These are phyloP conservation scores for Phyllosticta paracitricarpa DNA, from an alignment of 2,329 filamentous ascomycete species.

Conservation along the genomic window DNA sequence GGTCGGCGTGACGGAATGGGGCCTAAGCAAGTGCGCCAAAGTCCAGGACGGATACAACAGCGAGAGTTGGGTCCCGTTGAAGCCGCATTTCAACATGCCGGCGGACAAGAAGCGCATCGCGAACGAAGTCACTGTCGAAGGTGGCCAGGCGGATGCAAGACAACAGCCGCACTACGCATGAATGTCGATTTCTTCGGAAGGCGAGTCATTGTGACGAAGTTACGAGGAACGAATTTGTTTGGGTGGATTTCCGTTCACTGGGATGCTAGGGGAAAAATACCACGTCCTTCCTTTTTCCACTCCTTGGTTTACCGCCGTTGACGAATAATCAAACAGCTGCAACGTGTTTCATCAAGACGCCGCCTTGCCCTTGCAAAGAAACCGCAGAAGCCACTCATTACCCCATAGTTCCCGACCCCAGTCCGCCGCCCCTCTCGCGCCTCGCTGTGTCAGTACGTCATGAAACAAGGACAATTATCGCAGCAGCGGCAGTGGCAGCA, in stretches of 20 bases:
- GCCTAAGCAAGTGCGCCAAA: slow-evolving; percentile 58
- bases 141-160: neutral
- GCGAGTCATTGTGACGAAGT: neutral
- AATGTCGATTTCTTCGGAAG: neutral
- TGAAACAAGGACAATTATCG: neutral
- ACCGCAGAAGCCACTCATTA: neutral
- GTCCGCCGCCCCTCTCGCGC: neutral
- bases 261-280: neutral
- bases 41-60: slow-evolving; percentile 65
- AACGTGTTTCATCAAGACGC: neutral
- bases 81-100: slow-evolving; percentile 31
- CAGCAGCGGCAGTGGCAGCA: neutral
- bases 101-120: neutral
- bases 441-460: neutral
- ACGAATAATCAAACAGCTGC: neutral
- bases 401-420: neutral
- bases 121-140: neutral
- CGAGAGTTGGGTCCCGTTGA: slow-evolving; percentile 62
- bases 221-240: neutral
- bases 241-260: too few species aligned
- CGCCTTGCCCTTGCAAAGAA: neutral
- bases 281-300: too few species aligned
- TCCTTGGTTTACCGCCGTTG: neutral
- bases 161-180: neutral
- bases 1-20: slow-evolving; percentile 65